Conservation (phyloP, 2,329 filamentous ascomycete genomes). For the Cordyceps cateniannulata region DNA sequence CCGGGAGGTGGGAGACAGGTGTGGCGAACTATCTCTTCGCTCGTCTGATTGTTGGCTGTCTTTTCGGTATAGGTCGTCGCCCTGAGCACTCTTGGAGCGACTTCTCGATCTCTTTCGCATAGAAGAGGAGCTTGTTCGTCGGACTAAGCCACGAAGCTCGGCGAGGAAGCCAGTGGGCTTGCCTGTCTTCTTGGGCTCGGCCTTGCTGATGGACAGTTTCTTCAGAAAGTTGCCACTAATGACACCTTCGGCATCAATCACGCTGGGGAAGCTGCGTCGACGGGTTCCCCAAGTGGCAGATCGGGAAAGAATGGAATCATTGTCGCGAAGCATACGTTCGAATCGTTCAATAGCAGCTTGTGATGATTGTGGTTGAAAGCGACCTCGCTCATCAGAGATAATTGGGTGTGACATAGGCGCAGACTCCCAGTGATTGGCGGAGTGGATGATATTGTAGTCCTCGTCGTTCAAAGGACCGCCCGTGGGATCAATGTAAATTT, state of each 20-base stretch:
- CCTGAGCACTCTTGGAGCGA: slow-evolving; percentile 29
- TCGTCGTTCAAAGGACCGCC: slow-evolving; percentile 36
- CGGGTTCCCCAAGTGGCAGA: slow-evolving; percentile 66
- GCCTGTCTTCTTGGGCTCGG: slow-evolving; percentile 32
- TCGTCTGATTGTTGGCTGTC: slow-evolving; percentile 23
- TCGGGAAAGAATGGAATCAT: slow-evolving; percentile 52
- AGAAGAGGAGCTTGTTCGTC: slow-evolving; percentile 39
- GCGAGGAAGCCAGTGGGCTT: slow-evolving; percentile 43
- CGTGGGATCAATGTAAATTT: slow-evolving; percentile 40
- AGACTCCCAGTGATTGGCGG: slow-evolving; percentile 43
- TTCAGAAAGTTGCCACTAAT: slow-evolving; percentile 57
- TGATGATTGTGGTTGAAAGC: slow-evolving; percentile 43
- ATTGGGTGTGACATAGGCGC: slow-evolving; percentile 43
- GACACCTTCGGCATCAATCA: slow-evolving; percentile 52
- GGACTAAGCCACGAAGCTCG: slow-evolving; percentile 43
- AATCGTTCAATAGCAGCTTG: slow-evolving; percentile 49
- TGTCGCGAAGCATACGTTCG: slow-evolving; percentile 46
- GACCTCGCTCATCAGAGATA: slow-evolving; percentile 21
- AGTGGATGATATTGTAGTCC: slow-evolving; percentile 45
- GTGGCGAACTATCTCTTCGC: slow-evolving; percentile 36
- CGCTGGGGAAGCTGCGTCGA: slow-evolving; percentile 56
- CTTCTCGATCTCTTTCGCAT: slow-evolving; percentile 42
- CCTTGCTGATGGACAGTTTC: slow-evolving; percentile 49
- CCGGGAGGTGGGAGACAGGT: slow-evolving; percentile 44
- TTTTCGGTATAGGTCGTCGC: slow-evolving; percentile 16